These are phyloP conservation scores for Oryza meridionalis DNA, from an alignment of 176 grass and related monocot species.

Conservation along the genomic window DNA sequence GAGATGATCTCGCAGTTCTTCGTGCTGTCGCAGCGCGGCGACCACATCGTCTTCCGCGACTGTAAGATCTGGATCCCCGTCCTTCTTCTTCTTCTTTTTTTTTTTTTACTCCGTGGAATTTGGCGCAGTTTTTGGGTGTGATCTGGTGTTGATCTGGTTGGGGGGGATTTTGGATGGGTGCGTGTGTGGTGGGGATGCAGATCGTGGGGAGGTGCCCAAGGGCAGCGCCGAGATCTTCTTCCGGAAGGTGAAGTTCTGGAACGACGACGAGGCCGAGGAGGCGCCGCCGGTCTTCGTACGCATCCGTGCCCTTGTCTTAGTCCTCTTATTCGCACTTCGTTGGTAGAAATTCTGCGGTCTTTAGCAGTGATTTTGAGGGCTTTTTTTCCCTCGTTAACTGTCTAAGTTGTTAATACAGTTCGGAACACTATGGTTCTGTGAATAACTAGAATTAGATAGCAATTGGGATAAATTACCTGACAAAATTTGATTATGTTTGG, in stretches of 20 bases:
- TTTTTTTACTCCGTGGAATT: background rate
- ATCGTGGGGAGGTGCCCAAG: slow-evolving; percentile 97
- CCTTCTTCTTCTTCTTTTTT: slow-evolving; percentile 15
- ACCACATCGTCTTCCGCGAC: slow-evolving; percentile 99
- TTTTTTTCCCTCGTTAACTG: background rate
- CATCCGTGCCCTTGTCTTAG: slow-evolving; percentile 7
- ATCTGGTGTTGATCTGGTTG: slow-evolving; percentile 15
- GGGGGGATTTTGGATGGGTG: background rate
- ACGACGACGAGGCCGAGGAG: slow-evolving; percentile 95
- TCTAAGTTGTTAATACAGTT: background rate
- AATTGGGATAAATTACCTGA: background rate
- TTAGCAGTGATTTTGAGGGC: background rate
- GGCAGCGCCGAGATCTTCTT: slow-evolving; percentile 99
- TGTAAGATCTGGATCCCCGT: slow-evolving; percentile 69
- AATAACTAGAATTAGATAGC: background rate
- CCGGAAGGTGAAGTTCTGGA: slow-evolving; percentile 99
- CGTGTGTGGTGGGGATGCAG: slow-evolving; percentile 30
- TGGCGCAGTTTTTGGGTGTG: background rate
- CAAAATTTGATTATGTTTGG: background rate
- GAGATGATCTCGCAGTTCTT: slow-evolving; percentile 99
- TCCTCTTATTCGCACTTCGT: background rate
- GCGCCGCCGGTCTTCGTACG: slow-evolving; percentile 96
- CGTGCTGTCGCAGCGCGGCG: slow-evolving; percentile 94
- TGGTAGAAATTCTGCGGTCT: background rate
- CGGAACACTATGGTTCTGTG: background rate